These are phyloP conservation scores for Sclerotinia subarctica DNA, from an alignment of 2,329 filamentous ascomycete species.

Conservation along the genomic window DNA sequence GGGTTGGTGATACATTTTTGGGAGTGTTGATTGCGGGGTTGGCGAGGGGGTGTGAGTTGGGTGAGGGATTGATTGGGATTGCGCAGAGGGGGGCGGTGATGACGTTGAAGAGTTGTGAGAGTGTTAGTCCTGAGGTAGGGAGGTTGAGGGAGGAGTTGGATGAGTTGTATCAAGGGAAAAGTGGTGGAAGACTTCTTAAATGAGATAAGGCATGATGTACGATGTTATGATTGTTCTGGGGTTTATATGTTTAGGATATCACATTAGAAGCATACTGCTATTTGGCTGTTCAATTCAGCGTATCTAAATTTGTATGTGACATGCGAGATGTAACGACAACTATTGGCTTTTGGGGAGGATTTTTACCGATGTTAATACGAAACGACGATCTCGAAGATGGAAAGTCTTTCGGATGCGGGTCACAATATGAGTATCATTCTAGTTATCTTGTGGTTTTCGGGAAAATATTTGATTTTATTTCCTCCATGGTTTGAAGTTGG, in stretches of 20 bases:
- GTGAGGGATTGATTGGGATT: conserved; percentile 65
- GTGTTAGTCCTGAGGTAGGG: conserved; percentile 47
- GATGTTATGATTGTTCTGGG: neutral
- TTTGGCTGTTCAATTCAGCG: neutral
- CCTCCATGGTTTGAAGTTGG: no score
- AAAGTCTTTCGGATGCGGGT: no score
- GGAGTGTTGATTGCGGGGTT: conserved; percentile 81
- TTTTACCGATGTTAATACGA: neutral
- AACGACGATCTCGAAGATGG: neutral
- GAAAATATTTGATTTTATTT: no score
- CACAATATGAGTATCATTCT: no score
- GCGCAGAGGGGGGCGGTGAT: conserved; percentile 79
- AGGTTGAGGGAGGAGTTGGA: neutral
- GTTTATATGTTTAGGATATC: neutral
- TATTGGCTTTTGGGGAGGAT: neutral
- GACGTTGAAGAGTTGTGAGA: conserved; percentile 69
- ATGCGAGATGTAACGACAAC: neutral
- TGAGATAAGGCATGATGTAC: neutral
- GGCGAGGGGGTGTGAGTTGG: conserved; percentile 45
- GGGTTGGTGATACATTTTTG: conserved; percentile 88
- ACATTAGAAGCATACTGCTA: neutral
- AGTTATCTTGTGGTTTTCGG: no score
- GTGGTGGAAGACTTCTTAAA: neutral
- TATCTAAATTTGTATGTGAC: neutral
- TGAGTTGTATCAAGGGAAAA: neutral